Conservation (phyloP, 2,329 filamentous ascomycete species). For the Colletotrichum sp. region DNA sequence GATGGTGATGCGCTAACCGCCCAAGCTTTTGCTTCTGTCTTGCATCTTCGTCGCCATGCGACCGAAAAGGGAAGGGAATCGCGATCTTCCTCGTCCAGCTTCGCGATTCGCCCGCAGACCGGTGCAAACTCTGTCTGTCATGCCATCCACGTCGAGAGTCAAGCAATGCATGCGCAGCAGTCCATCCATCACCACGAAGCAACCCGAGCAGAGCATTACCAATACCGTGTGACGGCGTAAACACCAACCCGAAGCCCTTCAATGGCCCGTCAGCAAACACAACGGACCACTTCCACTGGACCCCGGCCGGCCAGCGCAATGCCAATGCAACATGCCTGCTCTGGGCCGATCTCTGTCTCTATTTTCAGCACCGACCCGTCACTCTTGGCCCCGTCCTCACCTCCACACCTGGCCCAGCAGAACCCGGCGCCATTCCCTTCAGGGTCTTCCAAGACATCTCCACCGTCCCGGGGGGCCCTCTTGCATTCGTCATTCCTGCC, state of each 20-base stretch:
- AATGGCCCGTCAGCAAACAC: background rate
- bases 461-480: background rate
- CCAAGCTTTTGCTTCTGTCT: background rate
- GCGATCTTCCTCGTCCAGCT: background rate
- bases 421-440: slow-evolving; percentile 3
- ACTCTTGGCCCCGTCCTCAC: background rate
- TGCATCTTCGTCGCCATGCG: background rate
- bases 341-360: slow-evolving; percentile 13
- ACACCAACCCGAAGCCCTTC: background rate
- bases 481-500: slow-evolving; percentile 12
- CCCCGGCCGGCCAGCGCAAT: background rate
- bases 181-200: background rate
- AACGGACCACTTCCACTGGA: background rate
- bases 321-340: slow-evolving; percentile 12
- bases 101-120: background rate
- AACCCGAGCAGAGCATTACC: background rate
- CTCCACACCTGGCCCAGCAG: slow-evolving; percentile 1
- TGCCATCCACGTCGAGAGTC: background rate
- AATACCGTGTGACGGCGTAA: background rate
- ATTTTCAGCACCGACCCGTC: slow-evolving; percentile 17
- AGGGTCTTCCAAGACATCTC: slow-evolving; percentile 15
- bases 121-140: background rate
- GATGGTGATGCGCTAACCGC: background rate
- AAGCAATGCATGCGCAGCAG: background rate
- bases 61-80: background rate